These are phyloP conservation scores for Fistulifera solaris DNA, from an alignment of 108 stramenopile genomes.

Conservation along the genomic window DNA sequence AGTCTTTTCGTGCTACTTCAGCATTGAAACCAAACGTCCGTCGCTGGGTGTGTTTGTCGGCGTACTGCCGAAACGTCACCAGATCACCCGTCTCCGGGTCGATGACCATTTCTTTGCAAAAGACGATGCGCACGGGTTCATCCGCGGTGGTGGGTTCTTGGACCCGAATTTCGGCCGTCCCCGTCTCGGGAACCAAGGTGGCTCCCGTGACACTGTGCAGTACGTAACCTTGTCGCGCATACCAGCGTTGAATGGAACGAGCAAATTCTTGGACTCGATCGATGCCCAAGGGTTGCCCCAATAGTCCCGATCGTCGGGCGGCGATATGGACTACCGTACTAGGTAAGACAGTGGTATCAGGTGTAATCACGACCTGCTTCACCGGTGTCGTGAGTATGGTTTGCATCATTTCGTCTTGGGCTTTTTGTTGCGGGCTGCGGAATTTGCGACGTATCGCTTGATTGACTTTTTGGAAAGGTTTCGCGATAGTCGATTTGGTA, in stretches of 20 bases:
- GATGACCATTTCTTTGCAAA: constrained; percentile 59
- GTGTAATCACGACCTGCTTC: constrained; percentile 23
- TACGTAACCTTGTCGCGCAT: constrained; percentile 61
- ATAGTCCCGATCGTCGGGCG: constrained; percentile 45
- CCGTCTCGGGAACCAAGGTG: constrained; percentile 42
- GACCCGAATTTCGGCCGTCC: constrained; percentile 28
- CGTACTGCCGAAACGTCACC: constrained; percentile 33
- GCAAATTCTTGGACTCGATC: constrained; percentile 57
- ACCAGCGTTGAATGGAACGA: constrained; percentile 49
- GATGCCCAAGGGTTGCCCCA: constrained; percentile 51
- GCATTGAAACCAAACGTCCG: constrained; percentile 13
- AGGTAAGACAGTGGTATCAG: constrained; percentile 57
- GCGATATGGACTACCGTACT: constrained; percentile 45
- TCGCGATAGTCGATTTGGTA: neutral
- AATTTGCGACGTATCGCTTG: neutral
- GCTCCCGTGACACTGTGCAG: constrained; percentile 64
- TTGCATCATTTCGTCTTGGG: constrained; percentile 25
- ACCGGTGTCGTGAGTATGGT: constrained; percentile 27
- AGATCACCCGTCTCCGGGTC: constrained; percentile 38
- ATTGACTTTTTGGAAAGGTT: constrained; percentile 3
- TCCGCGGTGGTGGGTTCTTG: constrained; percentile 32
- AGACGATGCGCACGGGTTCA: constrained; percentile 41
- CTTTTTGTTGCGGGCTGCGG: constrained; percentile 11
- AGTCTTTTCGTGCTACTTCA: constrained; percentile 12
- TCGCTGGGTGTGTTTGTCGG: constrained; percentile 14